phyloP scores from a whole-genome alignment of 129 eudicot genomes.

The Scalesia atractyloides region DNA sequence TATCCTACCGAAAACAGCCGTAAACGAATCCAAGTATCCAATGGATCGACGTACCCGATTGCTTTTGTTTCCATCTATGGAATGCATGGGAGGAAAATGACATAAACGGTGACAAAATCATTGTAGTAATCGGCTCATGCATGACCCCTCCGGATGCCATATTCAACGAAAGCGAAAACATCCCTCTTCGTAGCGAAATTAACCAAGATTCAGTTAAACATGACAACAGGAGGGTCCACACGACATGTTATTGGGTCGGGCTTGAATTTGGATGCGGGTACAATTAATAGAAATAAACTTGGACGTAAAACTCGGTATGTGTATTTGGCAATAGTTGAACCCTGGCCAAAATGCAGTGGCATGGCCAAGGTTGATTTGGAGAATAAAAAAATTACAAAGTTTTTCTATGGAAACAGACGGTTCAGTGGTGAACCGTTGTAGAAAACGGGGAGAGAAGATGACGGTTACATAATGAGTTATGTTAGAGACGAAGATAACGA shows the following conservation, averaged over 20 bases:
- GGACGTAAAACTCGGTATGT: constrained; percentile 57
- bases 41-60: constrained; percentile 67
- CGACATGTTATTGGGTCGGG: constrained; percentile 43
- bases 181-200: constrained; percentile 39
- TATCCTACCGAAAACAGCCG: constrained; percentile 43
- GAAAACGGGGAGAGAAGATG: constrained; percentile 46
- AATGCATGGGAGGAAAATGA: constrained; percentile 71
- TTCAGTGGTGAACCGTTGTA: constrained; percentile 73
- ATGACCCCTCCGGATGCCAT: constrained; percentile 69
- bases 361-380: constrained; percentile 72
- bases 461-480: constrained; percentile 59
- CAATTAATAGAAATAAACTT: constrained; percentile 41
- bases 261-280: constrained; percentile 64
- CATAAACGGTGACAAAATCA: constrained; percentile 31
- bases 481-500: constrained; percentile 60
- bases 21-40: constrained; percentile 43
- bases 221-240: constrained; percentile 45
- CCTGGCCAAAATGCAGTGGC: constrained; percentile 82
- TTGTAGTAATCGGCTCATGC: constrained; percentile 65
- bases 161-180: constrained; percentile 33
- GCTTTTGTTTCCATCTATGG: constrained; percentile 74
- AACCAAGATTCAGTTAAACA: constrained; percentile 49
- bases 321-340: constrained; percentile 70
- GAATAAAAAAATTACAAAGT: constrained; percentile 44
- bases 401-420: constrained; percentile 40